Conservation (phyloP, 192 early-diverging fungal genomes). For the Glomus cerebriforme region DNA sequence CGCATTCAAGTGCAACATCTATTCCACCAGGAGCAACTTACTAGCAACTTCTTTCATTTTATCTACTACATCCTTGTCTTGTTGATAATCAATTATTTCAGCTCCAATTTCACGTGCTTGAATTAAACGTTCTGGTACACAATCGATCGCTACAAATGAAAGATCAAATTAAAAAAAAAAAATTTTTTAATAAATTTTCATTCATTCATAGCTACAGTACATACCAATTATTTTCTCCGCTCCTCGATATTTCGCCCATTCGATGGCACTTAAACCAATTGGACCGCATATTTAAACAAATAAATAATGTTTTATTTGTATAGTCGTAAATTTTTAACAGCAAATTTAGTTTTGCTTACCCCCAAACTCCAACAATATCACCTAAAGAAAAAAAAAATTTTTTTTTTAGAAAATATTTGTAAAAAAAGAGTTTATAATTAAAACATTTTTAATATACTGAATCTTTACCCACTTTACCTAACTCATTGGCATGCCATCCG, state of each 20-base stretch:
- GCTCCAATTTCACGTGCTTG: slow-evolving; percentile 37
- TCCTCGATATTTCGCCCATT: slow-evolving; percentile 36
- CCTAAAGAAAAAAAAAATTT: slow-evolving; percentile 42
- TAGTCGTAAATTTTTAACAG: not conserved
- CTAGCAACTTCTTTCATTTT: too few relatives aligned
- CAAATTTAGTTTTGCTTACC: not conserved
- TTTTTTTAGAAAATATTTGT: too few relatives aligned
- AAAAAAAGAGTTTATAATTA: too few relatives aligned
- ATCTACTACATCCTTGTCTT: slow-evolving; percentile 35
- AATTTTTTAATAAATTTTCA: not conserved
- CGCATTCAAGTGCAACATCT: slow-evolving; percentile 55
- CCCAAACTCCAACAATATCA: slow-evolving; percentile 59
- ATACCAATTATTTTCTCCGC: slow-evolving; percentile 42
- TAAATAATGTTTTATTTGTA: not conserved
- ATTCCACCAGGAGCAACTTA: slow-evolving; percentile 46
- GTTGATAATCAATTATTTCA: slow-evolving; percentile 35
- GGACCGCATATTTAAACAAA: slow-evolving; percentile 44
- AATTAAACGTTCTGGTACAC: slow-evolving; percentile 38
- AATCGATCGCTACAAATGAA: slow-evolving; percentile 46
- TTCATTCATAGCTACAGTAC: not conserved
- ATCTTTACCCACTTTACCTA: slow-evolving; percentile 24
- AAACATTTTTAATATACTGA: not conserved
- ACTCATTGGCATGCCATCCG: slow-evolving; percentile 42
- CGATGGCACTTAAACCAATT: slow-evolving; percentile 45
- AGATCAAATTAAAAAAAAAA: too few relatives aligned